These are phyloP conservation scores for Lactifluus subvellereus DNA, from an alignment of 768 basidiomycete species.

Conservation along the genomic window DNA sequence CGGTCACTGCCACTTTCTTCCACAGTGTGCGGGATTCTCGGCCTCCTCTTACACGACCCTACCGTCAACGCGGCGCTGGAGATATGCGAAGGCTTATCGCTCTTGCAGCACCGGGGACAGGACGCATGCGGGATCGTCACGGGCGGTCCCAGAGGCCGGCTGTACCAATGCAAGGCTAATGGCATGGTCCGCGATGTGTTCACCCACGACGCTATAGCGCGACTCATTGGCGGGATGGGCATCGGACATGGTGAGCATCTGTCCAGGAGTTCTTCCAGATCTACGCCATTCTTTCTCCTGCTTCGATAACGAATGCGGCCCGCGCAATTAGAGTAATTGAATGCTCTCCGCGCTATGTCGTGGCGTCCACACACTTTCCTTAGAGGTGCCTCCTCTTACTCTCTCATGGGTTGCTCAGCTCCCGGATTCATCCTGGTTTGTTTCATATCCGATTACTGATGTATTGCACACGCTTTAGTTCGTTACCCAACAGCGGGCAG, in stretches of 20 bases:
- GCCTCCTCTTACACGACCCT: conserved; percentile 77
- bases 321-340: not conserved
- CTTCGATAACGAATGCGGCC: not conserved
- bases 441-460: not conserved
- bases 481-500: conserved; percentile 98
- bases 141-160: conserved; percentile 88
- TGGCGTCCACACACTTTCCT: not conserved
- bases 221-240: conserved; percentile 90
- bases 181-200: conserved; percentile 99
- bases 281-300: not conserved
- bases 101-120: conserved; percentile 95
- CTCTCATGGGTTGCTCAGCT: not conserved
- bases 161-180: conserved; percentile 98
- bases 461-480: conserved; percentile 42
- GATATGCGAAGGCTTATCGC: conserved; percentile 90
- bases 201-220: conserved; percentile 68
- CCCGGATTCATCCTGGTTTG: not conserved
- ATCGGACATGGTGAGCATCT: conserved; percentile 83
- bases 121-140: conserved; percentile 98
- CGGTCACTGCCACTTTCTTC: conserved; percentile 12
- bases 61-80: conserved; percentile 71
- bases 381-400: not conserved
- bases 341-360: not conserved
- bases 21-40: conserved; percentile 88
- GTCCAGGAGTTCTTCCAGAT: not conserved